Percentiles rank a stretch among this genome's conserved stretches.
These are phyloP conservation scores for Apiospora arundinis DNA, from an alignment of 2,329 filamentous ascomycete species.

Conservation along the genomic window DNA sequence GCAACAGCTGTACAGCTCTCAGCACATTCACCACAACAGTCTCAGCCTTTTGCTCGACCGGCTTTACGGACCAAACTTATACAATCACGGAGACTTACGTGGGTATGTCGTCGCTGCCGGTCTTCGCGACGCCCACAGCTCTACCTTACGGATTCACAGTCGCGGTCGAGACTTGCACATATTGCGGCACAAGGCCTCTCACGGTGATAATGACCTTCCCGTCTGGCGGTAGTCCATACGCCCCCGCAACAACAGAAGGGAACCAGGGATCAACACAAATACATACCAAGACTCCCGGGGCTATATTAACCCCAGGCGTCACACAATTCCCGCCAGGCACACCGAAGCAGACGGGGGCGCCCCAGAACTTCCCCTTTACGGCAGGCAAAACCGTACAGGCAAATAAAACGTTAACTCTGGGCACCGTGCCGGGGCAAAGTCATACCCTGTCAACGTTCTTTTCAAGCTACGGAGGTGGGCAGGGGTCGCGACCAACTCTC, in stretches of 20 bases:
- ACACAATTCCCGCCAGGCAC: not conserved
- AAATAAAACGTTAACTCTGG: not conserved
- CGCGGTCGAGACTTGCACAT: conserved; percentile 25
- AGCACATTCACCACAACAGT: conserved; percentile 30
- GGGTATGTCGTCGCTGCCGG: conserved; percentile 30
- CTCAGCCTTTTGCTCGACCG: conserved; percentile 25
- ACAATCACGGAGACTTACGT: conserved; percentile 34
- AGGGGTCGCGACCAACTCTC: not conserved
- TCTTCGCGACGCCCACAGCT: conserved; percentile 27
- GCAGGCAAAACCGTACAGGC: not conserved
- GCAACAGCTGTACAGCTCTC: conserved; percentile 28
- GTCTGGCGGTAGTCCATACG: not conserved
- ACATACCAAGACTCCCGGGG: not conserved
- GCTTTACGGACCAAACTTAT: conserved; percentile 26
- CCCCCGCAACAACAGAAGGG: not conserved
- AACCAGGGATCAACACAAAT: not conserved
- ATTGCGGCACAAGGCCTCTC: not conserved
- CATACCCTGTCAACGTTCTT: not conserved
- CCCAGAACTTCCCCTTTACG: not conserved
- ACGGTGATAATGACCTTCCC: not conserved
- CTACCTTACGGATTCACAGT: conserved; percentile 32
- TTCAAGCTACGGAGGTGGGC: not conserved
- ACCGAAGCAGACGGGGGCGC: not conserved
- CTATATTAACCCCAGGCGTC: not conserved
- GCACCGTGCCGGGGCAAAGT: not conserved